Base-by-base conservation (phyloP, 2,329 filamentous ascomycete genomes). In the Aspergillus persii region DNA sequence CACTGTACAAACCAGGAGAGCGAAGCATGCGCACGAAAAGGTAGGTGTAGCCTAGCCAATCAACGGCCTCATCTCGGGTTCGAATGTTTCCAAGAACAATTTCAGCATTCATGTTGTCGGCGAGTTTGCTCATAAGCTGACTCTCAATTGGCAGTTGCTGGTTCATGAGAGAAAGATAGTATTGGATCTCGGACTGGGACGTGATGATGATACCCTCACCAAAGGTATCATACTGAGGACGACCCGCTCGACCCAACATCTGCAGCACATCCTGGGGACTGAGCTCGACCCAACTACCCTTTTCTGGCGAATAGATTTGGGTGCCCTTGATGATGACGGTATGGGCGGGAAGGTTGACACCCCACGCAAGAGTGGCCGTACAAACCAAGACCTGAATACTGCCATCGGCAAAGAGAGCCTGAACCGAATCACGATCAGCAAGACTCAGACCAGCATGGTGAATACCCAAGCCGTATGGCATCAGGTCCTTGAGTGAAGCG, bases 241-340 rank as follows among this genome's bases (percentile, higher is more conserved):
- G 87, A 73, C 95, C 95, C 56, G 95, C 96, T 83, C 95, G 92
- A 71, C 95, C 95, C 69, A 99, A 87, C 96, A 99, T 99, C 76
- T 99, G 95, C 53, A 99, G 82, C 39, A 99, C 94, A 78, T 99
- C 95, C 74, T 99, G 95, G 11, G 95, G 95, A 71, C 93, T 97
- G 56, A 99, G 79, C 74, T 99, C 96, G 23, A 99, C 93, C 94
- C 95, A 99, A 75, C 91, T 95, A 80, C 95, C 95, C 80, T 97
- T 98, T 74, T 99, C 95, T 0, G 95, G 95, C 0, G 95, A 98
- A 78, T 99, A 99, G 23, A 99, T 89, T 71, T 96, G 92, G 1
- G 95, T 99, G 57, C 95, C 95, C 78, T 99, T 99, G 81, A 99
- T 99, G 72, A 99, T 94, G 70, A 99, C 95, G 0, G 95, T 98